phyloP scores from a whole-genome alignment of 495 filamentous ascomycete genomes.

The Darksidea phi region DNA sequence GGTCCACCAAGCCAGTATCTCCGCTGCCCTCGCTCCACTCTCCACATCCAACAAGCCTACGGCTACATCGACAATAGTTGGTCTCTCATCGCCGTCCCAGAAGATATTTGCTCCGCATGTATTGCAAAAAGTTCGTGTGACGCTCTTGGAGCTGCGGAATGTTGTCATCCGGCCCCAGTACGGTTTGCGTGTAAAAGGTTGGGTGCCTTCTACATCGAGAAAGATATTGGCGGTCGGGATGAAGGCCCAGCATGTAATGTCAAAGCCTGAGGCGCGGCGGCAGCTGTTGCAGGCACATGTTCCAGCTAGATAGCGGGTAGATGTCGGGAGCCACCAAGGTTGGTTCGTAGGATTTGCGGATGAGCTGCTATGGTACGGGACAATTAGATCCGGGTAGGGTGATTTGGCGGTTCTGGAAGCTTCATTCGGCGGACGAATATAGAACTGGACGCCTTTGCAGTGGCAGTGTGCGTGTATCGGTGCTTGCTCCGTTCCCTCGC shows the following conservation, averaged over 20 bases:
- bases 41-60: slow-evolving; percentile 56
- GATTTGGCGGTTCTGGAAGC: slow-evolving; percentile 47
- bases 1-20: slow-evolving; percentile 62
- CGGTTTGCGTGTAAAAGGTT: slow-evolving; percentile 15
- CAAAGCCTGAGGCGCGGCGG: slow-evolving; percentile 61
- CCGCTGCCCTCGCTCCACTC: slow-evolving; percentile 56
- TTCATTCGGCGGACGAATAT: slow-evolving; percentile 46
- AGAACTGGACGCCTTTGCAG: slow-evolving; percentile 50
- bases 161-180: slow-evolving; percentile 54
- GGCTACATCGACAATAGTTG: slow-evolving; percentile 62
- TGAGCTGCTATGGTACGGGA: slow-evolving; percentile 48
- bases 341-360: slow-evolving; percentile 46
- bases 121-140: slow-evolving; percentile 63
- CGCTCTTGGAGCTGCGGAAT: slow-evolving; percentile 55
- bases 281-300: slow-evolving; percentile 66
- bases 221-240: slow-evolving; percentile 61
- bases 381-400: slow-evolving; percentile 55
- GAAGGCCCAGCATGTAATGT: slow-evolving; percentile 69
- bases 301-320: slow-evolving; percentile 59
- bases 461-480: slow-evolving; percentile 45
- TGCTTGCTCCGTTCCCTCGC: neutral
- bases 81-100: slow-evolving; percentile 59
- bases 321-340: slow-evolving; percentile 55
- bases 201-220: slow-evolving; percentile 36
- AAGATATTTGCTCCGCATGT: slow-evolving; percentile 66